Base-by-base conservation (phyloP, 352 stramenopile genomes). In the Globisporangium nunn region DNA sequence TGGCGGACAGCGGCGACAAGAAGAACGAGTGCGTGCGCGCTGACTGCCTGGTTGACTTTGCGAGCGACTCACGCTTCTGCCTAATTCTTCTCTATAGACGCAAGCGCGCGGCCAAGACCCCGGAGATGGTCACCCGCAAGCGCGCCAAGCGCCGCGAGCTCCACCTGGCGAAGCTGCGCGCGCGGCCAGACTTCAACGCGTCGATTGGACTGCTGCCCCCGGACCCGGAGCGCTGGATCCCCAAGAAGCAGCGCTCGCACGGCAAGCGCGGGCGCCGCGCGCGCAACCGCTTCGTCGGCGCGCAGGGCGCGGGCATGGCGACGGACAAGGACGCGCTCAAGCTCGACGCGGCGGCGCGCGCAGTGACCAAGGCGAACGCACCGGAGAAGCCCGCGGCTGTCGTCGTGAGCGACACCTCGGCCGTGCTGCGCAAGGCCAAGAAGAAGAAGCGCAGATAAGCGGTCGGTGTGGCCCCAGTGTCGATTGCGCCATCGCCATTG, bases 391-490 rank as follows among this genome's bases (percentile, higher is more conserved):
- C 77, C 52, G 70, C 62, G 46, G 68, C 69, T 14, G 71, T 81
- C 23, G 64, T 91, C 28, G 78, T 91, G 55, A 67, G 66, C 65
- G 69, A 71, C 50, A 66, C 66, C 53, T 76, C 71, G 30, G 78
- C 78, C 7, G 75, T 84, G 66, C 72, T 87, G 57, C 80, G 81
- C 74, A 93, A 91, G 73, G 78, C 76, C 28, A 87, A 87, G 71
- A 91, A 89, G 71, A 91, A 91, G 74, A 91, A 91, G 74, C 72
- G 79, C 63, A 88, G 78, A 88, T 89, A 73, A 75, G 68, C 49
- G 41, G 23, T 23, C 23, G 23, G 23, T 23, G 23, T 23, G 23
- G 23, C 23, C 23, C 23, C 23, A 23, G 23, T 23, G 23, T 23
- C 23, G 23, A 23, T 23, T 23, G 23, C 23, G 23, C 23, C 23